Conservation (phyloP, 1,139 yeast genomes). For the Pichia sp. region DNA sequence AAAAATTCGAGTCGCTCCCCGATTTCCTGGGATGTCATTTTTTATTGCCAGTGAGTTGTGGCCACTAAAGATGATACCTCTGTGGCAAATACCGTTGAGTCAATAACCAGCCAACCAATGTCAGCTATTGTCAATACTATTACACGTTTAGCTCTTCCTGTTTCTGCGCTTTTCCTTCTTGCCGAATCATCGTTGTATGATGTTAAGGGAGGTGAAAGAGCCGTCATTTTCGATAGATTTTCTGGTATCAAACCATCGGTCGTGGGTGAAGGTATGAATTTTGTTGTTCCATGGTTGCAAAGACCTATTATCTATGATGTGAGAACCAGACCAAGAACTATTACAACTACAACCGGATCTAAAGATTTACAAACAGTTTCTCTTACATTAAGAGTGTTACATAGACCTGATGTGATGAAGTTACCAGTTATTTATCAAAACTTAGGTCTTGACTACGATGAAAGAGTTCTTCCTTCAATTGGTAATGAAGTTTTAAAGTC, state of each 20-base stretch:
- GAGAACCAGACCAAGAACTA: conserved; percentile 85
- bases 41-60: too few relatives aligned
- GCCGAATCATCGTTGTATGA: conserved; percentile 78
- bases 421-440: conserved; percentile 85
- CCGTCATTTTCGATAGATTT: conserved; percentile 89
- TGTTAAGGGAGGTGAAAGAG: conserved; percentile 93
- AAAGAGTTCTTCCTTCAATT: conserved; percentile 92
- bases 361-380: conserved; percentile 96
- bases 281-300: conserved; percentile 93
- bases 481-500: conserved; percentile 94
- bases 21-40: too few relatives aligned
- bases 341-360: conserved; percentile 93
- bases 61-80: too few relatives aligned
- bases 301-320: conserved; percentile 86
- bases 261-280: conserved; percentile 95
- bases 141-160: conserved; percentile 52
- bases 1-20: too few relatives aligned
- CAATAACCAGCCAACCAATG: conserved; percentile 20
- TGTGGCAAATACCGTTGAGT: too few relatives aligned
- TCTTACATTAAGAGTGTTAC: conserved; percentile 84
- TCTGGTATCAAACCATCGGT: conserved; percentile 82
- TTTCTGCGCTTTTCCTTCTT: conserved; percentile 57
- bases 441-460: conserved; percentile 92
- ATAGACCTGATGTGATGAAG: conserved; percentile 81
- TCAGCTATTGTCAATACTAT: conserved; percentile 72